These are phyloP conservation scores for Macadamia integrifolia DNA, from an alignment of 164 flowering plant genomes.

Conservation along the genomic window DNA sequence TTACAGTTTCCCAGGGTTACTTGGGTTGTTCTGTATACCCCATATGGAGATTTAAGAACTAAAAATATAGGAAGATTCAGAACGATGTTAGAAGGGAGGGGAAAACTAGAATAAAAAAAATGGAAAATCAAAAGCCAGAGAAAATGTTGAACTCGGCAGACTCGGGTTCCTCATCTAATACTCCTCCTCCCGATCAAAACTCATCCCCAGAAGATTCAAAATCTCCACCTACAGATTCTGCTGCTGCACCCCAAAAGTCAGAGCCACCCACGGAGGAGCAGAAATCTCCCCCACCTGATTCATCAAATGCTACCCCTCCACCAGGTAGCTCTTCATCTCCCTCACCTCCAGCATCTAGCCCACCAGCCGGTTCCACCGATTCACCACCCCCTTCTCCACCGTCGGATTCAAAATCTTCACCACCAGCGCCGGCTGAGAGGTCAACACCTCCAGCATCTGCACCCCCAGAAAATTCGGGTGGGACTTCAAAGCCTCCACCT, in stretches of 20 bases:
- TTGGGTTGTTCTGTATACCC: not conserved
- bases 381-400: conserved; percentile 11
- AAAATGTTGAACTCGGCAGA: not conserved
- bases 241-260: not conserved
- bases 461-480: conserved; percentile 5
- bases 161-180: not conserved
- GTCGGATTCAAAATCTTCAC: conserved; percentile 10
- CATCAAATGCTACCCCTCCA: not conserved
- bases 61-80: not conserved
- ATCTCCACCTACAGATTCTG: not conserved
- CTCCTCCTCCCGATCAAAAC: not conserved
- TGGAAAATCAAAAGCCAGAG: not conserved
- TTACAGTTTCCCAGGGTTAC: too few species aligned
- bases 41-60: not conserved
- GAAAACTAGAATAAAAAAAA: not conserved
- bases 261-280: not conserved
- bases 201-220: not conserved
- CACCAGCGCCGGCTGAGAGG: conserved; percentile 4
- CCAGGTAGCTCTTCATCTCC: not conserved
- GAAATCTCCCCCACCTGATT: not conserved
- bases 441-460: conserved; percentile 8
- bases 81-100: not conserved
- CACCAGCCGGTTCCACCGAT: conserved; percentile 6
- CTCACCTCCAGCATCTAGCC: conserved; percentile 12
- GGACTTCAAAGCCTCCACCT: conserved; percentile 6